phyloP scores from a whole-genome alignment of 495 filamentous ascomycete genomes.

The Tuber indicum region DNA sequence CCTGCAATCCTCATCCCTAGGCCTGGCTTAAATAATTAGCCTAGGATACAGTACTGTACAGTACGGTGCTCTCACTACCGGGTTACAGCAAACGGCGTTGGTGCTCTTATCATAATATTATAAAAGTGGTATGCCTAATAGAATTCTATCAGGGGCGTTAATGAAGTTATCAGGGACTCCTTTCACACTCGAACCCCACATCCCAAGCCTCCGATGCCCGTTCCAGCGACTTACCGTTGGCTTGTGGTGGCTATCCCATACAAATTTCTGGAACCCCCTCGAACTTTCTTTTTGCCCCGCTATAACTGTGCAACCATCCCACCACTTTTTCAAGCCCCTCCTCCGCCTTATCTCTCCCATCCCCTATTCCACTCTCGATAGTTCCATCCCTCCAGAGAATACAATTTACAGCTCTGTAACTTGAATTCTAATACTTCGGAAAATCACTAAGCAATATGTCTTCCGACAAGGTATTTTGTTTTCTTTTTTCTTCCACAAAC shows the following conservation, averaged over 20 bases:
- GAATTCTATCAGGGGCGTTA: not conserved
- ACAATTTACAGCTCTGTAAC: not conserved
- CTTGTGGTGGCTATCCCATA: not conserved
- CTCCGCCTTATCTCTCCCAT: not conserved
- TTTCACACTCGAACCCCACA: not conserved
- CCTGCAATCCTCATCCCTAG: not conserved
- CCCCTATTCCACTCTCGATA: not conserved
- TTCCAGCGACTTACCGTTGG: not conserved
- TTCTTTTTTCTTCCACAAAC: not conserved
- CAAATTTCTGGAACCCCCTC: not conserved
- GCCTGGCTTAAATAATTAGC: not conserved
- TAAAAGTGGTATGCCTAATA: not conserved
- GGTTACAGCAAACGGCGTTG: not conserved
- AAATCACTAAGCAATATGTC: not conserved
- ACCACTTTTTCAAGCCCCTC: not conserved
- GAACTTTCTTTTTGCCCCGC: conserved; percentile 1
- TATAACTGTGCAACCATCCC: conserved; percentile 4
- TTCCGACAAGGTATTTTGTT: conserved; percentile 1
- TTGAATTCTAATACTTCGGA: not conserved
- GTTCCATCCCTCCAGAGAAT: not conserved
- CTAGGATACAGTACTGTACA: not conserved
- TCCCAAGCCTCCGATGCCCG: not conserved
- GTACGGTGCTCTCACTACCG: not conserved
- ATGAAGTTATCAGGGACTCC: not conserved
- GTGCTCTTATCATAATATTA: not conserved